Percentiles rank a stretch among this genome's conserved stretches.
phyloP scores from a whole-genome alignment of 2,329 filamentous ascomycete genomes.

The Blumeriella jaapii region DNA sequence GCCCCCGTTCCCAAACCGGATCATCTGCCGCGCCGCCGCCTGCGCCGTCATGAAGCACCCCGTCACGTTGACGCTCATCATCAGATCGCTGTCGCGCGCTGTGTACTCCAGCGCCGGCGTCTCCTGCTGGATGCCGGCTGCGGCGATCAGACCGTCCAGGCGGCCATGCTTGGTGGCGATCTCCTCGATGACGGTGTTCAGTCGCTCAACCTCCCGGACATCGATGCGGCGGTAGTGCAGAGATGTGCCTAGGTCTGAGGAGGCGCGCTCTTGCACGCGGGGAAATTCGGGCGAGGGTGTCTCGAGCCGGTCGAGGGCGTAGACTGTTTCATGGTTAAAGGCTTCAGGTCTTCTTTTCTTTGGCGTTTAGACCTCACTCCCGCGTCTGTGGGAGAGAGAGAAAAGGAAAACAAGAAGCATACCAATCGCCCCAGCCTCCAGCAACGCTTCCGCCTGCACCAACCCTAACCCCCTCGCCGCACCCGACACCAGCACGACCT shows the following conservation, averaged over 20 bases:
- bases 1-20: slow-evolving; percentile 43
- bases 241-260: slow-evolving; percentile 40
- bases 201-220: slow-evolving; percentile 56
- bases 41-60: slow-evolving; percentile 78
- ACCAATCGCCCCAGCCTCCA: slow-evolving; percentile 64
- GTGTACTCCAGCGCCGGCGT: slow-evolving; percentile 72
- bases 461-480: slow-evolving; percentile 64
- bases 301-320: slow-evolving; percentile 27
- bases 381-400: too few species aligned
- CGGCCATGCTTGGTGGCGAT: slow-evolving; percentile 62
- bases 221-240: slow-evolving; percentile 66
- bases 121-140: slow-evolving; percentile 69
- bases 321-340: too few species aligned
- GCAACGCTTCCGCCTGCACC: slow-evolving; percentile 58
- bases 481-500: slow-evolving; percentile 59
- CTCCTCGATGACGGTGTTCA: slow-evolving; percentile 54
- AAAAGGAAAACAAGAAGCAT: slow-evolving; percentile 6
- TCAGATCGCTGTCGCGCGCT: slow-evolving; percentile 61
- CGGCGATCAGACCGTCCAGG: slow-evolving; percentile 66
- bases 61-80: slow-evolving; percentile 79
- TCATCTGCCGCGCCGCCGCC: slow-evolving; percentile 71
- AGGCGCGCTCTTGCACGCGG: slow-evolving; percentile 37
- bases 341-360: too few species aligned
- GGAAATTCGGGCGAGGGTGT: slow-evolving; percentile 44
- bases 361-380: too few species aligned